Conservation (phyloP, 2,329 filamentous ascomycete species). For the Penicillium sp. region DNA sequence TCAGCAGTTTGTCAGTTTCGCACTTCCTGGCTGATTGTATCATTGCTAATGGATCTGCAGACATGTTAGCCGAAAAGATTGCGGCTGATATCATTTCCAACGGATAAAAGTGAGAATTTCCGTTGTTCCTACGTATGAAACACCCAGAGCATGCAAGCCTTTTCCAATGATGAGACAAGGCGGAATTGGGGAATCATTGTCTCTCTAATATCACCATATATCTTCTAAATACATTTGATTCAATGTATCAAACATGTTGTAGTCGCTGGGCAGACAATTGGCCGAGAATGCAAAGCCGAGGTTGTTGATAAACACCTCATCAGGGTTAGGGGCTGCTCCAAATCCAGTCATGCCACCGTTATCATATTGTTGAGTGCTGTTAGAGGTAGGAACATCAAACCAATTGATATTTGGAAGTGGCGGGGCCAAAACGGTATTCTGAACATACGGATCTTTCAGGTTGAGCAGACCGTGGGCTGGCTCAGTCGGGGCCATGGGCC, state of each 20-base stretch:
- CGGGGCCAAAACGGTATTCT: background rate
- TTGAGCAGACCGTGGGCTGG: background rate
- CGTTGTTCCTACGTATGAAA: background rate
- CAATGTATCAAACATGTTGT: conserved; percentile 25
- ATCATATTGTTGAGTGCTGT: background rate
- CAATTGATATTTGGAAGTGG: background rate
- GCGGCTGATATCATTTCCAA: conserved; percentile 29
- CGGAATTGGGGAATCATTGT: background rate
- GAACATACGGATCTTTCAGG: background rate
- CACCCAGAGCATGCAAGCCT: no score
- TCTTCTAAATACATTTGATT: conserved; percentile 25
- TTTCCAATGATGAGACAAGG: background rate
- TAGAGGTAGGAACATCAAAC: background rate
- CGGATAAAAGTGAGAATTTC: background rate
- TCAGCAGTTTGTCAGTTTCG: conserved; percentile 38
- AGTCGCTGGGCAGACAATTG: conserved; percentile 21
- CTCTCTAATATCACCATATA: conserved; percentile 14
- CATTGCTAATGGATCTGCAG: conserved; percentile 13
- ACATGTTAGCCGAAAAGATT: conserved; percentile 47
- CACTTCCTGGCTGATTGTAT: background rate
- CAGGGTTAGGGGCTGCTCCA: background rate
- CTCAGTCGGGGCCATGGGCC: background rate
- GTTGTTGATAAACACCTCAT: conserved; percentile 19
- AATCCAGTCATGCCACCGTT: background rate
- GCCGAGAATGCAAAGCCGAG: conserved; percentile 22